These are phyloP conservation scores for Achaetomium macrosporum DNA, from an alignment of 2,329 filamentous ascomycete genomes.

Conservation along the genomic window DNA sequence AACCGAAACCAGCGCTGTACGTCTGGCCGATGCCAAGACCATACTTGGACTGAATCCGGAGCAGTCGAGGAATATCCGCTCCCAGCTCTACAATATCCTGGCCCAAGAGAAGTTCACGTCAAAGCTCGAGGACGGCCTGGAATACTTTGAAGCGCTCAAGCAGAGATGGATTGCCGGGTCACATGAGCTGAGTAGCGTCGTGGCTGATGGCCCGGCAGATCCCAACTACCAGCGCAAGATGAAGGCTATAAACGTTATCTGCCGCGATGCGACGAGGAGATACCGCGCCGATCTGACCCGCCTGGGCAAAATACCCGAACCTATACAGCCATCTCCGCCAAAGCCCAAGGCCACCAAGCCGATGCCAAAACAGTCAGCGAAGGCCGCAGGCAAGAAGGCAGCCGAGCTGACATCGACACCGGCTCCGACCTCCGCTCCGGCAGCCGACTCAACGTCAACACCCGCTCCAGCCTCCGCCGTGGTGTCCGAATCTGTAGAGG, in stretches of 20 bases:
- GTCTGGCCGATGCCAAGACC: conserved; percentile 68
- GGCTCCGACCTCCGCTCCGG: background rate
- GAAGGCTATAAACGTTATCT: conserved; percentile 64
- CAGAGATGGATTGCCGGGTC: conserved; percentile 58
- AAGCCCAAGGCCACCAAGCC: background rate
- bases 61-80: conserved; percentile 53
- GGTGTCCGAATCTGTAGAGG: background rate
- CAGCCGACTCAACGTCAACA: background rate
- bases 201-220: conserved; percentile 47
- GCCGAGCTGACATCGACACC: conserved; percentile 14
- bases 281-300: conserved; percentile 61
- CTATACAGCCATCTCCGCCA: conserved; percentile 19
- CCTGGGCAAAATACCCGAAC: conserved; percentile 17
- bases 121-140: conserved; percentile 65
- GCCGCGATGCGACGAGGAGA: conserved; percentile 72
- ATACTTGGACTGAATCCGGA: conserved; percentile 40
- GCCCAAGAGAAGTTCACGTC: conserved; percentile 62
- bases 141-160: conserved; percentile 67
- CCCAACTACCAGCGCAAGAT: conserved; percentile 49
- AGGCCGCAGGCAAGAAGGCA: conserved; percentile 28
- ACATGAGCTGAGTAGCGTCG: conserved; percentile 47
- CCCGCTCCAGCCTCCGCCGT: background rate
- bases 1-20: conserved; percentile 57
- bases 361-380: background rate
- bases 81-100: conserved; percentile 60